These are phyloP conservation scores for Verticillium zaregamsianum DNA, from an alignment of 2,329 filamentous ascomycete genomes.

Conservation along the genomic window DNA sequence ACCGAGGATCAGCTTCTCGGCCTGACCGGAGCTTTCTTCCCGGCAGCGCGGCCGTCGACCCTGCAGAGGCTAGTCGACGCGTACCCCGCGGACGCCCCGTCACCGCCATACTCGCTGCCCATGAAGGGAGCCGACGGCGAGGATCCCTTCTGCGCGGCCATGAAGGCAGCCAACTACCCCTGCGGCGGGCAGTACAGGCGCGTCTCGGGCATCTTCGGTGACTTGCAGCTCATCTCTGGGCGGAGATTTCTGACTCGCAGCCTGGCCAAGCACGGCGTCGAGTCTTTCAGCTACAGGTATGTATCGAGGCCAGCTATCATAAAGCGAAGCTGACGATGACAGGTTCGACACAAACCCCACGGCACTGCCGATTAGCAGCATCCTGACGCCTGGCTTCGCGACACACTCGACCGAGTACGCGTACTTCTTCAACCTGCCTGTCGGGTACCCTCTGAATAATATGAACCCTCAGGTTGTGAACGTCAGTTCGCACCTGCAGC, in stretches of 20 bases:
- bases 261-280: conserved; percentile 8
- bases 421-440: conserved; percentile 13
- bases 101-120: conserved; percentile 11
- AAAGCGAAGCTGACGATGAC: background rate
- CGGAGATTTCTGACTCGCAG: conserved; percentile 7
- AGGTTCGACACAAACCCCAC: conserved; percentile 17
- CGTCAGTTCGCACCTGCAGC: conserved; percentile 9
- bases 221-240: conserved; percentile 5
- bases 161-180: conserved; percentile 4
- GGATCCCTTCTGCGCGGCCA: conserved; percentile 9
- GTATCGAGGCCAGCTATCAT: background rate
- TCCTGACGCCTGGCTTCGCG: conserved; percentile 12
- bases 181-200: conserved; percentile 13
- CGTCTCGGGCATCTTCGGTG: conserved; percentile 10
- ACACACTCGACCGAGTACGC: conserved; percentile 14
- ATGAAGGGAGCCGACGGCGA: background rate
- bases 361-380: conserved; percentile 8
- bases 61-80: conserved; percentile 9
- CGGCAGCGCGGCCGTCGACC: conserved; percentile 5
- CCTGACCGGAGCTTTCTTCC: background rate
- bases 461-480: conserved; percentile 11
- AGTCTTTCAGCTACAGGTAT: conserved; percentile 11
- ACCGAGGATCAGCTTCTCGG: conserved; percentile 2
- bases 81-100: conserved; percentile 8
- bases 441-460: conserved; percentile 11